Evolutionary conservation across 2,329 filamentous ascomycete species (phyloP).

Genomic region (Pseudogymnoascus sp.): DNA sequence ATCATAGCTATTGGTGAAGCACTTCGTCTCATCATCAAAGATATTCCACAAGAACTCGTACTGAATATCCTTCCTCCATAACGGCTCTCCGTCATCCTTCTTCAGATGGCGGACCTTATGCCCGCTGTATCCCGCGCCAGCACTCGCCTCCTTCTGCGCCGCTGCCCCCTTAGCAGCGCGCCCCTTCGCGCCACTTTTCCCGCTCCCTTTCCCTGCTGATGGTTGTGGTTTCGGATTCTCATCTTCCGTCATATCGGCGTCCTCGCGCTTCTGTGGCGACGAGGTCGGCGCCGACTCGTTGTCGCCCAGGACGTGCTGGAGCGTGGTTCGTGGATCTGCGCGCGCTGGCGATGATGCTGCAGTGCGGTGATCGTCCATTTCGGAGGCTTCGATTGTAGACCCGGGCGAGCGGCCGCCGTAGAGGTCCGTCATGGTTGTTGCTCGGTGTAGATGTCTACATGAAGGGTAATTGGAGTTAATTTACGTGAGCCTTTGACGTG

Average conservation of each 20-base stretch:
- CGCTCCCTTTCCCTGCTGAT: slow-evolving; percentile 12
- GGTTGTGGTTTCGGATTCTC: slow-evolving; percentile 24
- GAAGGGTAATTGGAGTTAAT: neutral
- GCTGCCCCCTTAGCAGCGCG: slow-evolving; percentile 12
- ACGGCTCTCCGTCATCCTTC: slow-evolving; percentile 78
- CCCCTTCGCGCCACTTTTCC: slow-evolving; percentile 20
- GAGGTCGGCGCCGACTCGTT: slow-evolving; percentile 20
- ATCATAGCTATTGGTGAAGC: slow-evolving; percentile 91
- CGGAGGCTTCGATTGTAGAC: slow-evolving; percentile 25
- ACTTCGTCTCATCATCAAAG: slow-evolving; percentile 64
- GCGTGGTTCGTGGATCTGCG: slow-evolving; percentile 21
- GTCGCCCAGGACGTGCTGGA: slow-evolving; percentile 22
- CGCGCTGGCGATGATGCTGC: slow-evolving; percentile 23
- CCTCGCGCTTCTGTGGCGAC: slow-evolving; percentile 12
- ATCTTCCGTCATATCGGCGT: slow-evolving; percentile 25
- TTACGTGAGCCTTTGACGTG: neutral
- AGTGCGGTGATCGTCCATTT: slow-evolving; percentile 23
- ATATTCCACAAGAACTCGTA: slow-evolving; percentile 76
- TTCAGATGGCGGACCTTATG: slow-evolving; percentile 75
- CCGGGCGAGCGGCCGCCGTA: slow-evolving; percentile 17
- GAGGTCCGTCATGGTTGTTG: slow-evolving; percentile 15
- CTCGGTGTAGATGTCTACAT: neutral
- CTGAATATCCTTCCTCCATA: slow-evolving; percentile 83
- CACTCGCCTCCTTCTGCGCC: neutral
- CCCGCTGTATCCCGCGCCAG: slow-evolving; percentile 21